These are phyloP conservation scores for Cantharellus anzutake DNA, from an alignment of 768 basidiomycete genomes.

Conservation along the genomic window DNA sequence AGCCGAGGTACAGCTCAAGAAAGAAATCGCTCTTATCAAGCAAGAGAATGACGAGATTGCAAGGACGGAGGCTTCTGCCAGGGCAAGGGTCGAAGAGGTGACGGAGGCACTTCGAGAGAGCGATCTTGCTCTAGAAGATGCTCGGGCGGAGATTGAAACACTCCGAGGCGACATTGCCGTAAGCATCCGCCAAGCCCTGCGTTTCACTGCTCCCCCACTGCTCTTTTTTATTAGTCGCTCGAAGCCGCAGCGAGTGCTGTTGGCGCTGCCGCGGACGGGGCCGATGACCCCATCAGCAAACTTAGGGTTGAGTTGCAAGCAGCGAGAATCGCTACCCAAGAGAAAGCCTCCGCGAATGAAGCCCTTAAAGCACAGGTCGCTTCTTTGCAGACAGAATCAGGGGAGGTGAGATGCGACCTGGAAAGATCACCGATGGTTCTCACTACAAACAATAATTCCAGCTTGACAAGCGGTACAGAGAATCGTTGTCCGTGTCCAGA, in stretches of 20 bases:
- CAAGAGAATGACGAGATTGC: conserved; percentile 43
- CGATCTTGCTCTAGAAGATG: conserved; percentile 70
- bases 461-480: neutral
- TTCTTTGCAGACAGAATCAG: neutral
- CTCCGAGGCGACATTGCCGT: conserved; percentile 57
- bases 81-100: conserved; percentile 58
- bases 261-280: neutral
- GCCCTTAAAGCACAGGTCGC: neutral
- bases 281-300: neutral
- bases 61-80: conserved; percentile 41
- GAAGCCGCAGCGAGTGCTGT: neutral
- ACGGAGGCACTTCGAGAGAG: conserved; percentile 84
- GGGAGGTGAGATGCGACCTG: neutral
- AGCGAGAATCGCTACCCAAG: neutral
- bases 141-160: conserved; percentile 74
- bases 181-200: conserved; percentile 15
- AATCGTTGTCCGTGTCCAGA: neutral
- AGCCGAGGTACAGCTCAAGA: conserved; percentile 48
- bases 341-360: neutral
- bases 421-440: neutral
- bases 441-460: neutral
- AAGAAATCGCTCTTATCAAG: conserved; percentile 48
- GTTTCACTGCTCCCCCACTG: neutral
- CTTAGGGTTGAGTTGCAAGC: neutral
- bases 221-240: neutral